Percentiles rank a stretch among this genome's conserved stretches.
Evolutionary conservation across 768 basidiomycete genomes (phyloP).

Genomic region (Fomitopsis pulvina): DNA sequence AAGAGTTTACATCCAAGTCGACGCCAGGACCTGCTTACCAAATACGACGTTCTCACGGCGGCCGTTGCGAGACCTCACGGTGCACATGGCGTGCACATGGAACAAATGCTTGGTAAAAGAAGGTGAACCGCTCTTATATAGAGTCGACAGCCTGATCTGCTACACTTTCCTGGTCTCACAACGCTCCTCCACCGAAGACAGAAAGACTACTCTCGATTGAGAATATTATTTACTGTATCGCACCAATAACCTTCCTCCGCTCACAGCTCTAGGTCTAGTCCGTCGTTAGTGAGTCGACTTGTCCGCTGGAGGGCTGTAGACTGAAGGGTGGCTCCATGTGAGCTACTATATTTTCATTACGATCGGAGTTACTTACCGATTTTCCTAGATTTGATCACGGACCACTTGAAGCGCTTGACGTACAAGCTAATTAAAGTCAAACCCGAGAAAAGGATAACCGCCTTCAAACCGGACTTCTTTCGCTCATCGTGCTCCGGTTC

Average conservation of each 20-base stretch:
- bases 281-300: slow-evolving; percentile 30
- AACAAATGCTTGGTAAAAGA: no score
- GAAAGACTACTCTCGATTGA: slow-evolving; percentile 9
- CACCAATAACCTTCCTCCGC: neutral
- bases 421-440: slow-evolving; percentile 78
- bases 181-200: neutral
- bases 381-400: slow-evolving; percentile 87
- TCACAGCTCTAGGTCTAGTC: slow-evolving; percentile 4
- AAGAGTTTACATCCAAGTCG: neutral
- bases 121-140: no score
- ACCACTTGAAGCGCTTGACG: slow-evolving; percentile 96
- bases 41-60: neutral
- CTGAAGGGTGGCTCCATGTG: slow-evolving; percentile 26
- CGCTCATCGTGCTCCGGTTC: slow-evolving; percentile 98
- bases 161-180: no score
- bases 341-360: neutral
- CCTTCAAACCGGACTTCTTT: slow-evolving; percentile 96
- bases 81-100: neutral
- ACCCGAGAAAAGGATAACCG: slow-evolving; percentile 86
- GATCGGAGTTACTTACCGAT: slow-evolving; percentile 49
- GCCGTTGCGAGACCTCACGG: neutral
- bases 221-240: slow-evolving; percentile 4
- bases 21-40: neutral
- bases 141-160: no score
- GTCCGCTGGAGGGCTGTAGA: slow-evolving; percentile 55